phyloP scores from a whole-genome alignment of 495 filamentous ascomycete species.

The Hypoxylon fuscum region DNA sequence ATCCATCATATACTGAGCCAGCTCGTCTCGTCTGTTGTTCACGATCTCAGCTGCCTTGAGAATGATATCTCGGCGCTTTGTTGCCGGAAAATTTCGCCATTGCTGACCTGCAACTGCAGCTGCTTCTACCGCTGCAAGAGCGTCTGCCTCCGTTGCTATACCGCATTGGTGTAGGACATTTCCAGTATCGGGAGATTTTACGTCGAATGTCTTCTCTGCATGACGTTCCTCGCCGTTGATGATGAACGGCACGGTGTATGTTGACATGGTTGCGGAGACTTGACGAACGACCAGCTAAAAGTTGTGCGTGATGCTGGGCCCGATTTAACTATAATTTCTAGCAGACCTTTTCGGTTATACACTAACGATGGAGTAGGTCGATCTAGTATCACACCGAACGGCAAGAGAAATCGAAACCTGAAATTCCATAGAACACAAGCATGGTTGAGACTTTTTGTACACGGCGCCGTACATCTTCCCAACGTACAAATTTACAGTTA shows the following conservation, averaged over 20 bases:
- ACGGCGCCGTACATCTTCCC: neutral
- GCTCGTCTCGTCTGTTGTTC: constrained; percentile 67
- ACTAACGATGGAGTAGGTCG: constrained; percentile 3
- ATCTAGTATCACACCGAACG: constrained; percentile 11
- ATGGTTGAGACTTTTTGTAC: constrained; percentile 4
- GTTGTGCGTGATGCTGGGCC: constrained; percentile 2
- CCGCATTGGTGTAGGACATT: constrained; percentile 68
- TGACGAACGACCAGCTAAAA: constrained; percentile 4
- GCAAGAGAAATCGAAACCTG: constrained; percentile 3
- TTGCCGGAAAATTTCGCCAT: constrained; percentile 72
- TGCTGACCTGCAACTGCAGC: constrained; percentile 74
- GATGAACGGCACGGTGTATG: constrained; percentile 68
- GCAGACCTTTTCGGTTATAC: constrained; percentile 18
- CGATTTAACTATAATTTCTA: constrained; percentile 15
- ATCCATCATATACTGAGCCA: constrained; percentile 66
- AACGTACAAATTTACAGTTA: neutral
- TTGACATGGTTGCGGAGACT: constrained; percentile 31
- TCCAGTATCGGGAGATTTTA: constrained; percentile 70
- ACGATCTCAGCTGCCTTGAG: constrained; percentile 76
- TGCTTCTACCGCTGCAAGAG: constrained; percentile 66
- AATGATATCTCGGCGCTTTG: constrained; percentile 74
- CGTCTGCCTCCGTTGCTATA: constrained; percentile 70
- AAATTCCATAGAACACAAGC: constrained; percentile 8
- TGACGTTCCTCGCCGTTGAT: constrained; percentile 75
- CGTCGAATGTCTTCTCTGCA: constrained; percentile 69